These are phyloP conservation scores for Metarhizium anisopliae DNA, from an alignment of 2,329 filamentous ascomycete species.

Conservation along the genomic window DNA sequence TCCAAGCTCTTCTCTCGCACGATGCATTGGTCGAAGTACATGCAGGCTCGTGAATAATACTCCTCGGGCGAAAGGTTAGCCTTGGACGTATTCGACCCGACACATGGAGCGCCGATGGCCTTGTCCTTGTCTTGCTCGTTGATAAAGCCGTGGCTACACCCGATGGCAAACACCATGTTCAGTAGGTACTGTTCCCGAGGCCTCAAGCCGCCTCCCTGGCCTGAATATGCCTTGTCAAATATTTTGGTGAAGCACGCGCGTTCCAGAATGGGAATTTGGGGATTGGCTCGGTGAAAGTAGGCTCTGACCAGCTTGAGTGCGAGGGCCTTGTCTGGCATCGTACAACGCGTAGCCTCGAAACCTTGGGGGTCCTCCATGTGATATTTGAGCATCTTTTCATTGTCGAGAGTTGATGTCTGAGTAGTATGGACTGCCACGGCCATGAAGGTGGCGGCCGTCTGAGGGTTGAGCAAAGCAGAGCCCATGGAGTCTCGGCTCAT, in stretches of 20 bases:
- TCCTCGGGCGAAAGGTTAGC: background rate
- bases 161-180: constrained; percentile 95
- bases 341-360: background rate
- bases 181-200: constrained; percentile 83
- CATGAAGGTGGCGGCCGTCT: background rate
- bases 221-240: constrained; percentile 71
- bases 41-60: background rate
- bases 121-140: constrained; percentile 61
- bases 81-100: background rate
- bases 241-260: constrained; percentile 80
- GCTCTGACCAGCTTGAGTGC: constrained; percentile 58
- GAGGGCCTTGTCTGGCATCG: background rate
- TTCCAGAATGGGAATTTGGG: constrained; percentile 88
- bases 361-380: background rate
- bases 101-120: constrained; percentile 36
- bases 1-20: constrained; percentile 73
- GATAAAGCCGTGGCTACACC: constrained; percentile 41
- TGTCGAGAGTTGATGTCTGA: background rate
- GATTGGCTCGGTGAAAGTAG: constrained; percentile 94
- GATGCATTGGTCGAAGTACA: constrained; percentile 35
- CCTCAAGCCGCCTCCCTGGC: constrained; percentile 56
- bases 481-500: background rate
- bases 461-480: background rate
- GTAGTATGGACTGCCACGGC: background rate
- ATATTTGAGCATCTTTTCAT: background rate